These are phyloP conservation scores for Rhynchosporium secalis DNA, from an alignment of 2,329 filamentous ascomycete species.

Conservation along the genomic window DNA sequence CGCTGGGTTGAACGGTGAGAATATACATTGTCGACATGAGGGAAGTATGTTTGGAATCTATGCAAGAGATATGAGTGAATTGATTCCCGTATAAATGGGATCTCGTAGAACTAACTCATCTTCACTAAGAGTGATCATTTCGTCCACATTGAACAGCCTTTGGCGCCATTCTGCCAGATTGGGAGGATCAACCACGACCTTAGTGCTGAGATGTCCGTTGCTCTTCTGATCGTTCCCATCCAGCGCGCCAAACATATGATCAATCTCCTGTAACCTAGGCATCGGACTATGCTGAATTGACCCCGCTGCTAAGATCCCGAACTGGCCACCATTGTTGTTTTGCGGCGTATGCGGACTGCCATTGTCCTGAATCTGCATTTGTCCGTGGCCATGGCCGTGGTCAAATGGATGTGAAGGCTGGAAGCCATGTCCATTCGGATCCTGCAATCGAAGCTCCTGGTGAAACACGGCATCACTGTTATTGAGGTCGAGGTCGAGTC, in stretches of 20 bases:
- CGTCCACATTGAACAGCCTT: slow-evolving; percentile 73
- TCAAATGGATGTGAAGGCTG: slow-evolving; percentile 42
- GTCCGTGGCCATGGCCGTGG: slow-evolving; percentile 37
- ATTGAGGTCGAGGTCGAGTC: slow-evolving; percentile 46
- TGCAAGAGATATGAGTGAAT: slow-evolving; percentile 13
- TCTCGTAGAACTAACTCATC: slow-evolving; percentile 59
- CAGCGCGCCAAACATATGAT: slow-evolving; percentile 42
- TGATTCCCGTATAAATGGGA: background rate
- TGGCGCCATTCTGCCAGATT: slow-evolving; percentile 69
- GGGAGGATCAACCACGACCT: slow-evolving; percentile 64
- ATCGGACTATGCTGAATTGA: slow-evolving; percentile 40
- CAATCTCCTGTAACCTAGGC: slow-evolving; percentile 42
- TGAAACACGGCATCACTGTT: slow-evolving; percentile 43
- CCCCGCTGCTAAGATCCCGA: slow-evolving; percentile 47
- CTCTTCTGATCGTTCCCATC: slow-evolving; percentile 46
- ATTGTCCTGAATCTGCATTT: slow-evolving; percentile 37
- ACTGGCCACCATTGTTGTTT: slow-evolving; percentile 45
- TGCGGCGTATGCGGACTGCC: slow-evolving; percentile 42
- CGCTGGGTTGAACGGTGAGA: slow-evolving; percentile 79
- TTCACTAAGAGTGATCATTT: slow-evolving; percentile 69
- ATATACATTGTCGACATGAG: slow-evolving; percentile 82
- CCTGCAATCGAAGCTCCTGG: slow-evolving; percentile 42
- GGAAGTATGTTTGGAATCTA: slow-evolving; percentile 79
- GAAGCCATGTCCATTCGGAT: slow-evolving; percentile 40
- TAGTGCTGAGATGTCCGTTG: slow-evolving; percentile 55